These are phyloP conservation scores for Podaxis carcinomalis DNA, from an alignment of 768 basidiomycete genomes.

Conservation along the genomic window DNA sequence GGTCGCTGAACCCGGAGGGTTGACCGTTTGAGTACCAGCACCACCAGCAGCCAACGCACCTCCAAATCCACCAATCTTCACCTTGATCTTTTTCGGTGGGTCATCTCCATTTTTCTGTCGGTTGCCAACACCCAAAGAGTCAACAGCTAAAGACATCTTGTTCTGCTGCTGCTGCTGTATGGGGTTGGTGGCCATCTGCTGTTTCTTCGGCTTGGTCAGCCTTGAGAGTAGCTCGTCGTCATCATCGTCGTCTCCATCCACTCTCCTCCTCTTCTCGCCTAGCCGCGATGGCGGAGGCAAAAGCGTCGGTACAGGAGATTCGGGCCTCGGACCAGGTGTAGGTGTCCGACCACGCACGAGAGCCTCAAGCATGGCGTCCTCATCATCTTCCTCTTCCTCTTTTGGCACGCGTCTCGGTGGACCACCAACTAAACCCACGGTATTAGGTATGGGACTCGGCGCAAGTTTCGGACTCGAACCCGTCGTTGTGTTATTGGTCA, in stretches of 20 bases:
- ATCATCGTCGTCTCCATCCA: constrained; percentile 68
- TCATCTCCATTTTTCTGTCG: constrained; percentile 46
- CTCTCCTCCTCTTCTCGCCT: constrained; percentile 65
- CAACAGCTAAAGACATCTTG: not conserved
- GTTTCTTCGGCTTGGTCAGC: constrained; percentile 57
- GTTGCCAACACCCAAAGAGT: constrained; percentile 20
- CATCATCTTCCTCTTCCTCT: constrained; percentile 51
- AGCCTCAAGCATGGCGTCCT: constrained; percentile 55
- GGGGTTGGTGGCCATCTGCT: constrained; percentile 23
- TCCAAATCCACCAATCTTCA: constrained; percentile 57
- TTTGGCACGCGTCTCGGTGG: constrained; percentile 39
- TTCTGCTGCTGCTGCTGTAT: not conserved
- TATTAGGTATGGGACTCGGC: constrained; percentile 16
- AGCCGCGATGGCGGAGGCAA: constrained; percentile 37
- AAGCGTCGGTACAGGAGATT: not conserved
- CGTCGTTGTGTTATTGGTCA: not conserved
- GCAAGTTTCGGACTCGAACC: constrained; percentile 5
- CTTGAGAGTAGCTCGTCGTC: constrained; percentile 63
- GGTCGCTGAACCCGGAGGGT: not conserved
- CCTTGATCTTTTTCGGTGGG: constrained; percentile 69
- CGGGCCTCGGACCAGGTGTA: constrained; percentile 27
- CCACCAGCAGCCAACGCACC: constrained; percentile 26
- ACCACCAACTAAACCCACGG: constrained; percentile 26
- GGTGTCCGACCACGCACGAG: constrained; percentile 41
- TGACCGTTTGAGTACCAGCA: not conserved